A percentile compares a stretch with the other conserved stretches of the same genome.
Evolutionary conservation across 108 stramenopile genomes (phyloP).

Genomic region (Cyclostephanos tholiformis): DNA sequence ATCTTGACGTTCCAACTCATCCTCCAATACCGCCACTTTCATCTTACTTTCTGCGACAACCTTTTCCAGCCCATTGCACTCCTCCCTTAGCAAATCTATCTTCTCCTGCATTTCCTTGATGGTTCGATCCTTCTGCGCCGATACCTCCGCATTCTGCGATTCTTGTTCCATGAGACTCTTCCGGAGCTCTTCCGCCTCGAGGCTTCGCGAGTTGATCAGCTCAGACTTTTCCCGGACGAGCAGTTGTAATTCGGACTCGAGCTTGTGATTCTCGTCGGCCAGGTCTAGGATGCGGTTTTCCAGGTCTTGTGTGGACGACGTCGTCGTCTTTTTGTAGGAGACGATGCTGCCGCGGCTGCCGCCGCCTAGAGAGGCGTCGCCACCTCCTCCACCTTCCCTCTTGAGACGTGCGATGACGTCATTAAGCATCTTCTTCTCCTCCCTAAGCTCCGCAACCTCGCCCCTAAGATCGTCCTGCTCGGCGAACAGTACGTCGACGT

Average conservation of each 20-base stretch:
- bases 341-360: slow-evolving; percentile 1
- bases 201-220: slow-evolving; percentile 6
- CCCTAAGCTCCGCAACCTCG: slow-evolving; percentile 22
- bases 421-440: slow-evolving; percentile 38
- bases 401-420: slow-evolving; percentile 43
- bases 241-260: slow-evolving; percentile 38
- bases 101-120: slow-evolving; percentile 13
- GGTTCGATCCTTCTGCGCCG: slow-evolving; percentile 17
- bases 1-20: slow-evolving; percentile 12
- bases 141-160: background rate
- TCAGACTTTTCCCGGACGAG: slow-evolving; percentile 38
- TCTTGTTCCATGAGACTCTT: background rate
- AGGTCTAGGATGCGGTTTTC: slow-evolving; percentile 19
- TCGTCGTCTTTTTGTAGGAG: background rate
- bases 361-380: background rate
- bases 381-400: slow-evolving; percentile 6
- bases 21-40: slow-evolving; percentile 6
- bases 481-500: slow-evolving; percentile 43
- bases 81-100: background rate
- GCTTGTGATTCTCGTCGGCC: slow-evolving; percentile 42
- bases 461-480: slow-evolving; percentile 34
- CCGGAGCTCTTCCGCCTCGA: background rate
- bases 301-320: background rate
- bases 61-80: slow-evolving; percentile 4
- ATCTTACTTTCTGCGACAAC: slow-evolving; percentile 5